Evolutionary conservation across 495 filamentous ascomycete genomes (phyloP).

Genomic region (Apodospora peruviana): DNA sequence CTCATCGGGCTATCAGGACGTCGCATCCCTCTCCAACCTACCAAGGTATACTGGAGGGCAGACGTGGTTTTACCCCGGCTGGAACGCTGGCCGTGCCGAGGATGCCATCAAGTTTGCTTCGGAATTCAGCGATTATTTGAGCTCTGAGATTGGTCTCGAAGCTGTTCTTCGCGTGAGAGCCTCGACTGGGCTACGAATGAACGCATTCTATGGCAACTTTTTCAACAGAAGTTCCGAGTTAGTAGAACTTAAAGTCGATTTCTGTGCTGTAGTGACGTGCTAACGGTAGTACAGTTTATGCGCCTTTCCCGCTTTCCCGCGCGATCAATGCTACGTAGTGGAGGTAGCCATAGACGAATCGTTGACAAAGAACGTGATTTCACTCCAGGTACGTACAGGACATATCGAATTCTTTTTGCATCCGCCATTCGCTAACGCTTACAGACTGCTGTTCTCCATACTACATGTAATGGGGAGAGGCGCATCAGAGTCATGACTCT

Average conservation of each 20-base stretch:
- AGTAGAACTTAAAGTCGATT: neutral
- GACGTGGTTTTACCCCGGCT: conserved; percentile 97
- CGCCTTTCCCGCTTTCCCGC: conserved; percentile 94
- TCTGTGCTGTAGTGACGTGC: neutral
- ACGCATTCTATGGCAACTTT: conserved; percentile 97
- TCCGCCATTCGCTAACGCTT: neutral
- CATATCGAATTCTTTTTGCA: neutral
- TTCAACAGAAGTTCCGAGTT: conserved; percentile 91
- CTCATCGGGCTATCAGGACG: conserved; percentile 94
- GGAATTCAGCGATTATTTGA: conserved; percentile 94
- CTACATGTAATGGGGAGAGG: conserved; percentile 94
- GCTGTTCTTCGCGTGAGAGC: conserved; percentile 93
- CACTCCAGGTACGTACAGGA: conserved; percentile 55
- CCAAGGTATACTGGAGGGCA: conserved; percentile 96
- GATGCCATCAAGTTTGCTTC: conserved; percentile 96
- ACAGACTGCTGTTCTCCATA: conserved; percentile 84
- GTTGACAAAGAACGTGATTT: conserved; percentile 86
- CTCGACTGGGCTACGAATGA: conserved; percentile 93
- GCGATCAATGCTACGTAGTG: conserved; percentile 97
- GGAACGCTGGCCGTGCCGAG: conserved; percentile 88
- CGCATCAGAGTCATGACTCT: conserved; percentile 92
- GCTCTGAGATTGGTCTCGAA: conserved; percentile 91
- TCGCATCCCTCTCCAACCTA: conserved; percentile 89
- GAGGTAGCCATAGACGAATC: conserved; percentile 97
- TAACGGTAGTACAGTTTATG: conserved; percentile 49